Evolutionary conservation across 169 alveolate species (phyloP).

Genomic region (Plasmodium gaboni): DNA sequence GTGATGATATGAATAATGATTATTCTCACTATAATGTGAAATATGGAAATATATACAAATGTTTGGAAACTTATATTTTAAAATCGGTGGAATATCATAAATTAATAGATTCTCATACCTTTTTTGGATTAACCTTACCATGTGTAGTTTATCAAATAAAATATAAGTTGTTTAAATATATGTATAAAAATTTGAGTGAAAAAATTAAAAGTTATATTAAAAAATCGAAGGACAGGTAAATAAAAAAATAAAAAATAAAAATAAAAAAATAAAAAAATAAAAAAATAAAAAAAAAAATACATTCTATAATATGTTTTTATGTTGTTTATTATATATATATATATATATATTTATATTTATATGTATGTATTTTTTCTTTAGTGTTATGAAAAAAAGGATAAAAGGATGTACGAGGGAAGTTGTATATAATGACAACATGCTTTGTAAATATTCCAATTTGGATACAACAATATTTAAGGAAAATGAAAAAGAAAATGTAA

Average conservation of each 20-base stretch:
- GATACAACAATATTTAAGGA: conserved; percentile 64
- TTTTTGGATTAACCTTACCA: conserved; percentile 71
- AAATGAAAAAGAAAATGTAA: conserved; percentile 56
- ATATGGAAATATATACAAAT: conserved; percentile 24
- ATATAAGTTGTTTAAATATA: conserved; percentile 51
- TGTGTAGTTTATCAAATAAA: conserved; percentile 61
- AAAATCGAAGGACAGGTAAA: conserved; percentile 33
- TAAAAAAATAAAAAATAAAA: neutral
- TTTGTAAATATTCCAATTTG: conserved; percentile 59
- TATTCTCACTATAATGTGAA: conserved; percentile 18
- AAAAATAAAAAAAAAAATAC: neutral
- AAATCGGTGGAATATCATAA: conserved; percentile 48
- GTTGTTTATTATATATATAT: neutral
- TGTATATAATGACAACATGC: conserved; percentile 41
- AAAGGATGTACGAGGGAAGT: conserved; percentile 45
- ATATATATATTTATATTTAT: neutral
- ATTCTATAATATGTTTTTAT: neutral
- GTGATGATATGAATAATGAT: conserved; percentile 9
- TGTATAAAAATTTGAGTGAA: conserved; percentile 27
- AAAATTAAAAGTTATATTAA: conserved; percentile 21
- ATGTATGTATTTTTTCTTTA: neutral
- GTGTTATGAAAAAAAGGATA: conserved; percentile 27
- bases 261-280: neutral
- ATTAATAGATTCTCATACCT: conserved; percentile 31
- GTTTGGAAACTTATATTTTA: conserved; percentile 26